phyloP scores from a whole-genome alignment of 306 rosid genomes.

The Begonia masoniana region DNA sequence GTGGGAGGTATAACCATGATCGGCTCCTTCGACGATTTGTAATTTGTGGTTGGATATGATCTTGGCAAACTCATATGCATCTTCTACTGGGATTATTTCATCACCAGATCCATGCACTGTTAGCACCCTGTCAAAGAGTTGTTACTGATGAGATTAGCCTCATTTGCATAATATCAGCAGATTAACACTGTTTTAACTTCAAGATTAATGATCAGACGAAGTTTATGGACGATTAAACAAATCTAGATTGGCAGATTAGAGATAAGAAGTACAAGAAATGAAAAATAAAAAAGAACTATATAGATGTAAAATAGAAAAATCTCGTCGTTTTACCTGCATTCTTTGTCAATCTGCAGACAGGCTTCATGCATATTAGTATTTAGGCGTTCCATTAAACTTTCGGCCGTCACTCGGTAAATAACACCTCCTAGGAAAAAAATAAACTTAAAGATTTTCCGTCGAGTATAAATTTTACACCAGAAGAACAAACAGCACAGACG shows the following conservation, averaged over 20 bases:
- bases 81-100: slow-evolving; percentile 32
- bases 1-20: slow-evolving; percentile 41
- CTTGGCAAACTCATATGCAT: slow-evolving; percentile 62
- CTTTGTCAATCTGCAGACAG: slow-evolving; percentile 53
- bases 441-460: no score
- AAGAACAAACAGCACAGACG: no score
- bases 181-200: no score
- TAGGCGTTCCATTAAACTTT: slow-evolving; percentile 55
- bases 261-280: no score
- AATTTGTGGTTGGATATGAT: slow-evolving; percentile 67
- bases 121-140: slow-evolving; percentile 33
- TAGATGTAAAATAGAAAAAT: no score
- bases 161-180: no score
- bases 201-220: no score
- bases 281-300: no score
- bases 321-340: slow-evolving; percentile 33
- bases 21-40: slow-evolving; percentile 49
- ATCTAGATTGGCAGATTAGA: no score
- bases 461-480: no score
- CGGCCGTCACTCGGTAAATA: slow-evolving; percentile 35
- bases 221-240: no score
- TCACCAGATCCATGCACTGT: slow-evolving; percentile 65
- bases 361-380: slow-evolving; percentile 50
- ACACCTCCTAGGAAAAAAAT: slow-evolving; percentile 22
- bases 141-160: no score